Base-by-base conservation (phyloP, 305 asterid genomes). In the Solanum hybrid region DNA sequence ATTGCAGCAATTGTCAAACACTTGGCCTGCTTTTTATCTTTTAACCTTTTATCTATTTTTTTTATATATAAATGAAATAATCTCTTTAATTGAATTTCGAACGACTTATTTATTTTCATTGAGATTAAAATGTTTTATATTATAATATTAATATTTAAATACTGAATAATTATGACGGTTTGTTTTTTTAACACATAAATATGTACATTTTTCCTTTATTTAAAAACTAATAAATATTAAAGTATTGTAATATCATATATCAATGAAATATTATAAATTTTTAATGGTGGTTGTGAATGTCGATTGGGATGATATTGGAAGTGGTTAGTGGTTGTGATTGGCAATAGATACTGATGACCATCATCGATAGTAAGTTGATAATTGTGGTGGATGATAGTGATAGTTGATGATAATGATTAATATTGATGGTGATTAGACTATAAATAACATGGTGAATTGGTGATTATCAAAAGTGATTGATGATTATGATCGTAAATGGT, bases 1-100 rank as follows among this genome's bases (percentile, higher is more conserved):
- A 89, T 77, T 78, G 87, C 39, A 89, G 69, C 79, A 79, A 79
- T 84, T 31, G 75, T 84, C 88, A 84, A 84, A 51, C 42, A 84
- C 12, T 31, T 84, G 5, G 37, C 39, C 28, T 83, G 28, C 40
- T 42, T 40, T 39, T 11, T 39, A 39, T 39, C 1, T 10, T 39
- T 57, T 20, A 11, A 69, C 31, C 31, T 24, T 69, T 11, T 24
- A 24, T 40, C 18, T 12, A 11, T 11, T 40, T 40, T 51, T 57
- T 57, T 5, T 6, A n/a, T 9, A 10, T 67, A 3, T 57, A 61
- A 61, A 61, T 61, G 13, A 67, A n/a, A 9, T n/a, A 57, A 61
- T 61, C 71, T 61, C 75, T 67, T n/a, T n/a, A n/a, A n/a, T n/a
- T 1, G 29, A 9, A 20, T 61, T 67, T 67, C 12, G 0, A 67